These are phyloP conservation scores for Setaria italica DNA, from an alignment of 202 grass and related monocot genomes.

Conservation along the genomic window DNA sequence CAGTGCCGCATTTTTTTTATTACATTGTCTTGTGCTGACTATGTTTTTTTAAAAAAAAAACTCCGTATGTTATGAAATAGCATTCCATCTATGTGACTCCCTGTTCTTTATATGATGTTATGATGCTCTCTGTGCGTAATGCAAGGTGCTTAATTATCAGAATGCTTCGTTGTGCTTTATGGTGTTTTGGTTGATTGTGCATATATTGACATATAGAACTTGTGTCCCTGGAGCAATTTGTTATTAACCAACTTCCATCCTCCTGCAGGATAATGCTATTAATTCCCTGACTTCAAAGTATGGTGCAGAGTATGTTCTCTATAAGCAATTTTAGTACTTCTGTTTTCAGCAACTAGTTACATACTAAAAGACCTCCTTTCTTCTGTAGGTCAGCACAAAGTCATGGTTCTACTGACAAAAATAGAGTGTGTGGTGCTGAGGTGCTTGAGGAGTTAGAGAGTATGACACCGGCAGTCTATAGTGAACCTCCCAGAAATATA, in stretches of 20 bases:
- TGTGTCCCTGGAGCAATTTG: not conserved
- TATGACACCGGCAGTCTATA: slow-evolving; percentile 45
- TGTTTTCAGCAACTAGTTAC: slow-evolving; percentile 26
- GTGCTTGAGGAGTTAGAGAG: slow-evolving; percentile 54
- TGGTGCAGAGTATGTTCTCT: slow-evolving; percentile 67
- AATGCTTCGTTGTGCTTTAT: not conserved
- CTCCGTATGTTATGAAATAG: not conserved
- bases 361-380: slow-evolving; percentile 41
- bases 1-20: not conserved
- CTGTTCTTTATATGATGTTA: slow-evolving; percentile 10
- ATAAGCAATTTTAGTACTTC: slow-evolving; percentile 25
- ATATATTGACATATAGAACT: not conserved
- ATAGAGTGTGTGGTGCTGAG: slow-evolving; percentile 39
- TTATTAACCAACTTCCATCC: slow-evolving; percentile 36
- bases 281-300: slow-evolving; percentile 49
- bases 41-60: slow-evolving; percentile 1
- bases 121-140: slow-evolving; percentile 21
- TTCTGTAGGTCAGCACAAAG: slow-evolving; percentile 59
- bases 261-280: slow-evolving; percentile 63
- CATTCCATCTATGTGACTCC: slow-evolving; percentile 22
- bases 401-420: slow-evolving; percentile 48
- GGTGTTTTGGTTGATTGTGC: slow-evolving; percentile 25
- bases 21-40: slow-evolving; percentile 16
- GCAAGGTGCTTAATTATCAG: slow-evolving; percentile 14
- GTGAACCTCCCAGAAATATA: slow-evolving; percentile 62